Evolutionary conservation across 2,329 filamentous ascomycete genomes (phyloP), one percentile per base, ranked within the genome.

Genomic region (Colletotrichum sansevieriae): DNA sequence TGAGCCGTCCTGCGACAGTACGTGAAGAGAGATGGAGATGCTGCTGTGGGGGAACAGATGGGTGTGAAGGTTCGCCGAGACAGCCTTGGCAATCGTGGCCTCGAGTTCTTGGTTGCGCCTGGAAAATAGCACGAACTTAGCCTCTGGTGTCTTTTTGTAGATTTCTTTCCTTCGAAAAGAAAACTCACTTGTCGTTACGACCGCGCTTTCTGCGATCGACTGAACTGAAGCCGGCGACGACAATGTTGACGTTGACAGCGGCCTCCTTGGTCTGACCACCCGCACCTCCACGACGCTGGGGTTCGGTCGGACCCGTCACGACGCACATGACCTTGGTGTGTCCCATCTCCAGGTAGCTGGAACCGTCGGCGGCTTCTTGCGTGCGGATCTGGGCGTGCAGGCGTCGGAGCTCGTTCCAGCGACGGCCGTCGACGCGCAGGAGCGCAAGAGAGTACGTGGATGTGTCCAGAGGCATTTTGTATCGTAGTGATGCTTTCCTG

Each of bases 261-360:
- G 91, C 92, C 22, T 86, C 87, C 35, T 84, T 84, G 12, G 74
- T 73, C 55, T 76, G 74, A 52, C 74, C 74, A 1, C 72, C 72
- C 15, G 72, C 72, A 1, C 69, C 73, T 15, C 82, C 75, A 29
- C 73, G 76, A 70, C 74, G 73, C 70, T 80, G 80, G 61, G 82
- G 81, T 80, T 99, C 96, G 43, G 88, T 89, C 0, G 96, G 96
- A 0, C 96, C 96, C 2, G 91, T 90, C 55, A 99, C 91, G 25
- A 95, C 94, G 81, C 95, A 98, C 81, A 98, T 93, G 74, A 99
- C 91, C 78, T 97, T 96, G 22, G 96, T 99, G 82, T 98, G 97
- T 75, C 96, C 96, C 91, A 97, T 97, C 78, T 97, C 94, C 68
- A 98, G 89, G 81, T 97, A 97, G 70, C 92, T 93, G 51, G 93